A percentile compares a stretch with the other conserved stretches of the same genome.
phyloP scores from a whole-genome alignment of 192 early-diverging fungal species.

The Jimgerdemannia flammicorona region DNA sequence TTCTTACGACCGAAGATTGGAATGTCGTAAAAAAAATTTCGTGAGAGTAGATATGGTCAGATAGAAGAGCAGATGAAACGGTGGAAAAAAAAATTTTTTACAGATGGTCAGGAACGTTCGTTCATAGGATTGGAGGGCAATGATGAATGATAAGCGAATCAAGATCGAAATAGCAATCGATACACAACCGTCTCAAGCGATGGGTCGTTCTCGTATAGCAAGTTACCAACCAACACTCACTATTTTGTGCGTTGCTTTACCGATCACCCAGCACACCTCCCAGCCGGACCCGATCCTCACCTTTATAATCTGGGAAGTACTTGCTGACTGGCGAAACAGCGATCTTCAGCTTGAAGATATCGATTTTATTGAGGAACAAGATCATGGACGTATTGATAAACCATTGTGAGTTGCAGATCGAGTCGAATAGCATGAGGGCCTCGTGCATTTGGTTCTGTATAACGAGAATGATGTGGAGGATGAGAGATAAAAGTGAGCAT shows the following conservation, averaged over 20 bases:
- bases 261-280: not conserved
- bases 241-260: too few species aligned
- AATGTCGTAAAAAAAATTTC: not conserved
- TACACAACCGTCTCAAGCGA: too few species aligned
- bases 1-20: not conserved
- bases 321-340: constrained; percentile 33
- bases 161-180: too few species aligned
- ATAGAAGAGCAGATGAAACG: too few species aligned
- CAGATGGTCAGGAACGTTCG: too few species aligned
- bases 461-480: not conserved
- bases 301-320: constrained; percentile 55
- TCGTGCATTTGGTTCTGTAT: constrained; percentile 55
- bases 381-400: constrained; percentile 59
- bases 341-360: constrained; percentile 55
- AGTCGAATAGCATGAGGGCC: constrained; percentile 54
- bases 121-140: too few species aligned
- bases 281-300: constrained; percentile 19
- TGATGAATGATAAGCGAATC: too few species aligned
- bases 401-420: constrained; percentile 59
- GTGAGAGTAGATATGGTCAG: too few species aligned
- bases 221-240: too few species aligned
- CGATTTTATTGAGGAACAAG: constrained; percentile 60
- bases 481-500: not conserved
- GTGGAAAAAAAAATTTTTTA: not conserved
- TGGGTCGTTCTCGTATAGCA: too few species aligned